Base-by-base conservation (phyloP, 352 stramenopile genomes). In the Pythium graminicola region DNA sequence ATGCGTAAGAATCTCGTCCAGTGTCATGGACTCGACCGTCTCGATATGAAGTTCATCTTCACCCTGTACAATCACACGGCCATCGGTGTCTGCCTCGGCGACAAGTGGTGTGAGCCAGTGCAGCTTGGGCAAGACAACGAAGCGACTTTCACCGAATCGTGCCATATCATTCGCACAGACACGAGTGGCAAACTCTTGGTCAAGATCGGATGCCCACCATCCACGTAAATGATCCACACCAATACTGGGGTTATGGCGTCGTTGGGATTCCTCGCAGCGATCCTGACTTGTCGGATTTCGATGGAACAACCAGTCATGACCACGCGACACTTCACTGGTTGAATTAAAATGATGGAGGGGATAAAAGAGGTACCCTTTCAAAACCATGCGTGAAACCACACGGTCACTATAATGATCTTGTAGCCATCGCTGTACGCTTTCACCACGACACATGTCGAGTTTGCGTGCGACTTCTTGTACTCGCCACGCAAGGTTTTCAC, bases 401-500 rank as follows among this genome's bases (percentile, higher is more conserved):
- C 48, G 41, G 31, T 81, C 60, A 40, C 71, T 82, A 60, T 84
- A 88, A 31, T 73, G 65, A 7, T 62, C 60, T 2, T 54, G 35
- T 23, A 89, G 41, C 79, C 76, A 89, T 20, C 36, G 22, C 27
- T 69, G 66, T 35, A 88, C 73, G 54, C 62, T 80, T 13, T 74
- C 70, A 17, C 77, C 71, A 22, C 60, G 66, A 48, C 66, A 68
- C 65, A 84, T 82, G 42, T 67, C 76, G 26, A 90, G 61, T 31
- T 90, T 90, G 5, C 79, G 63, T 23, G 69, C 53, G 28, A 90
- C 74, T 55, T 88, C 74, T 53, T 86, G 71, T 3, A 76, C 71
- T 47, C 79, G 61, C 74, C 76, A 90, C 19, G 73, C 79, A 26
- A 88, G 65, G 45, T 84, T 90, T 53, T 90, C 79, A 19, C 72